Base-by-base conservation (phyloP, 1,284 basidiomycete species). In the Meripilus lineatus region DNA sequence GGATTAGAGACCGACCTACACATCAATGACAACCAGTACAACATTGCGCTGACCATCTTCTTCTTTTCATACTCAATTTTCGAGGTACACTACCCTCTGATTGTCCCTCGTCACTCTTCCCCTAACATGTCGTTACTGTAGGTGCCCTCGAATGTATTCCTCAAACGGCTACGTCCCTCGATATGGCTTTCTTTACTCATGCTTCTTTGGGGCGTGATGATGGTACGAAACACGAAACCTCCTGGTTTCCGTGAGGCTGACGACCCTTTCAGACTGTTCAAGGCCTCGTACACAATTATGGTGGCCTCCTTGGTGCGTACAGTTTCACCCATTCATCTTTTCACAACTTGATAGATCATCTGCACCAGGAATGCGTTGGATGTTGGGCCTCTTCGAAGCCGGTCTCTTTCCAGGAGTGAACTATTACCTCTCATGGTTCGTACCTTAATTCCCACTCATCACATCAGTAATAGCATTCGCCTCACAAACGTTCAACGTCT, bases 371-470 rank as follows among this genome's bases (percentile, higher is more conserved):
- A 75, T 79, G 72, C 68, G 81, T 38, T 81, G 76, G 74, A 66
- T 84, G 62, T 67, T 85, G 40, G 83, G 84, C 18, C 67, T 73
- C 50, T 81, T 83, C 50, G 84, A 87, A 62, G 83, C 81, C n/a
- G 84, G 84, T 7, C 62, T 86, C n/a, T 81, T 80, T 66, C 62
- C 68, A 20, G 81, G 81, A 48, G 79, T 84, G 15, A 79, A 75
- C 48, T 85, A 78, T 54, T 84, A 84, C 58, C 69, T 83, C 18
- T 83, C 79, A 42, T 82, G 81, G 81, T 83, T 49, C 30, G 70
- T 57, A 44, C 33, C 36, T n/a, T n/a, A n/a, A 45, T 32, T 45
- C 15, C 17, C 25, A 32, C 28, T 26, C 22, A 20, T 26, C 36
- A 28, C n/a, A n/a, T 38, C 10, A 28, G 23, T 20, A 15, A 15